Percentiles rank a stretch among this genome's conserved stretches.
Evolutionary conservation across 2,329 filamentous ascomycete species (phyloP).

Genomic region (Grosmannia serpens): DNA sequence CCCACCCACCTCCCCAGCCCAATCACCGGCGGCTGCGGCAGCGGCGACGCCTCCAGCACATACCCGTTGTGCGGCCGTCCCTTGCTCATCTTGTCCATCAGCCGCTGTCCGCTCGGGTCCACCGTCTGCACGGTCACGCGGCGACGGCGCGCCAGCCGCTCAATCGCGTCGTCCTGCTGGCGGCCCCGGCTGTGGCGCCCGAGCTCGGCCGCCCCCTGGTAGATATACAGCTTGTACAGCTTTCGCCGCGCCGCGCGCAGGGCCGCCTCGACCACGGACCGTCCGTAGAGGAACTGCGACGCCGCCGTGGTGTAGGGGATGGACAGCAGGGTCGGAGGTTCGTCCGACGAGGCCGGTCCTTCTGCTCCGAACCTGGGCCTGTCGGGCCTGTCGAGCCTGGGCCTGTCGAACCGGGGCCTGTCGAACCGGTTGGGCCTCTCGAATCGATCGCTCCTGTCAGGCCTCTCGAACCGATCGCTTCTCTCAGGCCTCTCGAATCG

Average conservation of each 20-base stretch:
- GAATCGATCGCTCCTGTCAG: not conserved
- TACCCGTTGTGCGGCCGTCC: constrained; percentile 83
- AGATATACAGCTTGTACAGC: constrained; percentile 76
- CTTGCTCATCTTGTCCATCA: constrained; percentile 74
- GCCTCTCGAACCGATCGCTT: not conserved
- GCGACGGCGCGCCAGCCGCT: constrained; percentile 32
- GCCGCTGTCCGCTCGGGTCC: constrained; percentile 45
- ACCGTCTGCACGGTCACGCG: constrained; percentile 48
- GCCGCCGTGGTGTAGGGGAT: constrained; percentile 63
- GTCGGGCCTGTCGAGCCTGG: not conserved
- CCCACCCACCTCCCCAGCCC: constrained; percentile 35
- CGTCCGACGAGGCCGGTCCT: too few relatives aligned
- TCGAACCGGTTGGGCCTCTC: not conserved
- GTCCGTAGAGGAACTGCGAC: constrained; percentile 85
- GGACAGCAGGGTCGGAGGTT: constrained; percentile 11
- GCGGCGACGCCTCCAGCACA: constrained; percentile 73
- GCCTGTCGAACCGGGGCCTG: not conserved
- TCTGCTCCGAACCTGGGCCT: too few relatives aligned
- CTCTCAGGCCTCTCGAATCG: not conserved
- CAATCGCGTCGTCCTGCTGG: constrained; percentile 30
- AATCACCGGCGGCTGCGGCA: constrained; percentile 60
- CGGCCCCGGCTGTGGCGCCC: constrained; percentile 28
- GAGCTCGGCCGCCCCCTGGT: constrained; percentile 44
- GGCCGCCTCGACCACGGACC: constrained; percentile 68
- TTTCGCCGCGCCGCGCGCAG: constrained; percentile 55